Percentiles rank a stretch among this genome's conserved stretches.
These are phyloP conservation scores for Pavlovales sp. DNA, from an alignment of 208 protist species.

Conservation along the genomic window DNA sequence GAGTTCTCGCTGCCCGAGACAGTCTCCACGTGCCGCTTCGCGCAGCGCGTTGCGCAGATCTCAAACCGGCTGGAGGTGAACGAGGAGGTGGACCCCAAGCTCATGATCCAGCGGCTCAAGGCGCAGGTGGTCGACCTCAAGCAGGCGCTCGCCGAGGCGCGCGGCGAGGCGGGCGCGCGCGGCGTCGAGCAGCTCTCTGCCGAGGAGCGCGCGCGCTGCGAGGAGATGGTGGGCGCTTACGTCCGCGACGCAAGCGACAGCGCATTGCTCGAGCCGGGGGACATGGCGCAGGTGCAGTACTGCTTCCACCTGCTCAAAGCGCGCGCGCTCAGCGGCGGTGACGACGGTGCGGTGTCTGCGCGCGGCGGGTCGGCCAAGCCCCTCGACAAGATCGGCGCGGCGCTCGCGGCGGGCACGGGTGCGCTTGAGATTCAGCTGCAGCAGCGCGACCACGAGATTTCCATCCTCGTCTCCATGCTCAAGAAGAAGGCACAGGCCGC, in stretches of 20 bases:
- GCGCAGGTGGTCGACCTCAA: slow-evolving; percentile 73
- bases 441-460: slow-evolving; percentile 83
- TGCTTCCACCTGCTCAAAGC: slow-evolving; percentile 75
- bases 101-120: slow-evolving; percentile 80
- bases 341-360: slow-evolving; percentile 5
- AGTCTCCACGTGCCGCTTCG: slow-evolving; percentile 71
- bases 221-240: slow-evolving; percentile 68
- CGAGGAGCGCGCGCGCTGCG: slow-evolving; percentile 67
- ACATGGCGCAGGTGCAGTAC: slow-evolving; percentile 76
- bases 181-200: slow-evolving; percentile 70
- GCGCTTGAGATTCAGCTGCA: slow-evolving; percentile 72
- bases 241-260: slow-evolving; percentile 60
- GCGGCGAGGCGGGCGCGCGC: slow-evolving; percentile 57
- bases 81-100: slow-evolving; percentile 76
- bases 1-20: slow-evolving; percentile 55
- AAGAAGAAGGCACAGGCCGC: slow-evolving; percentile 58
- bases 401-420: neutral
- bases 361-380: neutral
- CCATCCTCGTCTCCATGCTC: slow-evolving; percentile 76
- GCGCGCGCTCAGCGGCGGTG: neutral
- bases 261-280: slow-evolving; percentile 70
- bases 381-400: neutral
- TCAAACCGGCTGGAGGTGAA: slow-evolving; percentile 65
- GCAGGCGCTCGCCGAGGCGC: slow-evolving; percentile 73
- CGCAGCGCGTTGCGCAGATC: slow-evolving; percentile 66